Conservation (phyloP, 257 asterid genomes). For the Leonotis leonurus region DNA sequence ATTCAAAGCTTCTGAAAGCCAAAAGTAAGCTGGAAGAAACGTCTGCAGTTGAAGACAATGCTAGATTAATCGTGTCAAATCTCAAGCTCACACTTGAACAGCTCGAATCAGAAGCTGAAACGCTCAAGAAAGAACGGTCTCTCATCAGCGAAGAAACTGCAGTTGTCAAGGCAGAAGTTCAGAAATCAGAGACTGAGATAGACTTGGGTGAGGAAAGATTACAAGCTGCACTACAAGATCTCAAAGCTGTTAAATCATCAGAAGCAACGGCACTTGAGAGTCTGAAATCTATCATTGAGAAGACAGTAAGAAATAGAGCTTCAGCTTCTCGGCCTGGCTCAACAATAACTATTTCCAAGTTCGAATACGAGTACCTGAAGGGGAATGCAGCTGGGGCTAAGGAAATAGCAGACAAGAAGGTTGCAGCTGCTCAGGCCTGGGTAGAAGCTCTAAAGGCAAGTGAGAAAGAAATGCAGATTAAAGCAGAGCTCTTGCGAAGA, state of each 20-base stretch:
- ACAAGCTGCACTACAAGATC: conserved; percentile 51
- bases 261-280: conserved; percentile 62
- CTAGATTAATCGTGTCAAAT: conserved; percentile 41
- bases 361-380: conserved; percentile 70
- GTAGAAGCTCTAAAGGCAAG: conserved; percentile 73
- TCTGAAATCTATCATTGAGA: conserved; percentile 40
- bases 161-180: conserved; percentile 36
- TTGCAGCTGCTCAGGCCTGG: conserved; percentile 92
- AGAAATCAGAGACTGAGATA: conserved; percentile 47
- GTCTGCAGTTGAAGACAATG: conserved; percentile 49
- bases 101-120: conserved; percentile 44
- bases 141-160: conserved; percentile 43
- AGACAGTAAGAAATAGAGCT: conserved; percentile 46
- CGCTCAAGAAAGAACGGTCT: conserved; percentile 37
- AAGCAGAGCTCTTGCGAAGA: conserved; percentile 42
- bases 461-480: conserved; percentile 56
- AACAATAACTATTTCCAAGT: conserved; percentile 56
- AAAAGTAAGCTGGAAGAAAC: conserved; percentile 59
- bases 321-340: conserved; percentile 43
- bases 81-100: conserved; percentile 46
- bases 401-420: conserved; percentile 75
- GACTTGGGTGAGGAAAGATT: conserved; percentile 49
- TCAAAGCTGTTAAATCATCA: conserved; percentile 50
- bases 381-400: conserved; percentile 67
- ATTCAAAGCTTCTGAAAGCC: conserved; percentile 57